These are phyloP conservation scores for Lantana camara DNA, from an alignment of 257 asterid genomes.

Conservation along the genomic window DNA sequence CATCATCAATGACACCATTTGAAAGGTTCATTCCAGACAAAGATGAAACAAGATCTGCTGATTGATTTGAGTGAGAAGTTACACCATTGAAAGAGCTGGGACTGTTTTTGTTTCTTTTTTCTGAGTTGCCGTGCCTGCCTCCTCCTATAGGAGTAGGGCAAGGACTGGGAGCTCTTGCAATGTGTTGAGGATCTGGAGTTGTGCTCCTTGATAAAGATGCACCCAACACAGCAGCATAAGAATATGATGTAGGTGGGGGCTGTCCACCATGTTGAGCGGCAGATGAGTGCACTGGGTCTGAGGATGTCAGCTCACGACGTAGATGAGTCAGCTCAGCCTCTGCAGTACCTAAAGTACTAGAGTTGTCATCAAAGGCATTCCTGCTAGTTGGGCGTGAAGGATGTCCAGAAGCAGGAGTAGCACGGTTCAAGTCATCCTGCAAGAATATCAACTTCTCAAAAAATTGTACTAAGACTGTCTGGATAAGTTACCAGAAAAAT, in stretches of 20 bases:
- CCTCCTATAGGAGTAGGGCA: slow-evolving; percentile 91
- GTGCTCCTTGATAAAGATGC: slow-evolving; percentile 92
- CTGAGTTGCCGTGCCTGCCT: slow-evolving; percentile 60
- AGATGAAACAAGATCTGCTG: slow-evolving; percentile 75
- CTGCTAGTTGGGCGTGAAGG: slow-evolving; percentile 88
- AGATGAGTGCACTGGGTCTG: slow-evolving; percentile 60
- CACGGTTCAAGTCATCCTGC: slow-evolving; percentile 79
- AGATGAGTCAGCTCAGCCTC: slow-evolving; percentile 71
- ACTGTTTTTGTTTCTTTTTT: slow-evolving; percentile 59
- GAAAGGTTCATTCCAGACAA: slow-evolving; percentile 84
- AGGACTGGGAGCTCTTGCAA: slow-evolving; percentile 90
- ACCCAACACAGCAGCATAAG: slow-evolving; percentile 94
- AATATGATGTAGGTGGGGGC: slow-evolving; percentile 68
- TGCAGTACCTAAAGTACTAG: slow-evolving; percentile 44
- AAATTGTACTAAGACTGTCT: too few species aligned
- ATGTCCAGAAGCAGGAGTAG: slow-evolving; percentile 58
- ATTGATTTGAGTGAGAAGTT: slow-evolving; percentile 53
- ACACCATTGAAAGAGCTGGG: slow-evolving; percentile 61
- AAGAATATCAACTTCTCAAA: slow-evolving; percentile 13
- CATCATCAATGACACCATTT: slow-evolving; percentile 56
- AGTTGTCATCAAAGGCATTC: slow-evolving; percentile 69
- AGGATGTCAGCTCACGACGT: slow-evolving; percentile 38
- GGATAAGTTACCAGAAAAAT: too few species aligned
- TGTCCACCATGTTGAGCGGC: slow-evolving; percentile 52
- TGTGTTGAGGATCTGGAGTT: slow-evolving; percentile 89